Conservation (phyloP, 2,329 filamentous ascomycete genomes). For the Aspergillus nomiae region DNA sequence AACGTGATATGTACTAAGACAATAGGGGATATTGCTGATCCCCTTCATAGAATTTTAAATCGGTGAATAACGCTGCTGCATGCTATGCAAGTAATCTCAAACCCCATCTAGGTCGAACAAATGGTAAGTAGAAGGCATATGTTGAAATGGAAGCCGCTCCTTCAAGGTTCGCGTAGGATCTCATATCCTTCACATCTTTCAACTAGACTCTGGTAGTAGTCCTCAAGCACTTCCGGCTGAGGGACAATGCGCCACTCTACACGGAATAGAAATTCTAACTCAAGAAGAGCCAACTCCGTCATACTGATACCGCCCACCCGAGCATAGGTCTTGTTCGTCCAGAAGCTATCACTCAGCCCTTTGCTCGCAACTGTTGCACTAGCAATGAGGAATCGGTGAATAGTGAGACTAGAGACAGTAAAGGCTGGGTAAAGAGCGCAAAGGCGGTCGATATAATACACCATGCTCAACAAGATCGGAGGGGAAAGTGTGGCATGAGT, state of each 20-base stretch:
- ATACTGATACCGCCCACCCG: constrained; percentile 90
- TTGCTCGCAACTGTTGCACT: constrained; percentile 95
- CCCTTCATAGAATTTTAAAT: background rate
- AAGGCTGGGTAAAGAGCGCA: constrained; percentile 92
- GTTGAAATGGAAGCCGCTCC: background rate
- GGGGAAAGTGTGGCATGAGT: constrained; percentile 92
- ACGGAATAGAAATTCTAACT: constrained; percentile 88
- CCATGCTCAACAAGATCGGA: constrained; percentile 95
- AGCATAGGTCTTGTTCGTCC: constrained; percentile 97
- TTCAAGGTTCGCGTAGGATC: constrained; percentile 44
- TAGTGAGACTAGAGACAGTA: constrained; percentile 92
- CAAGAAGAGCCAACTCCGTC: constrained; percentile 83
- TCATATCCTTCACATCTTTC: constrained; percentile 64
- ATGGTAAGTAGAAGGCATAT: background rate
- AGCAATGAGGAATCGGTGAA: constrained; percentile 95
- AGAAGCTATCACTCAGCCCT: constrained; percentile 93
- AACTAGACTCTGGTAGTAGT: constrained; percentile 89
- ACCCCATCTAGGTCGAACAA: background rate
- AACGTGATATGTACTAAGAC: constrained; percentile 1
- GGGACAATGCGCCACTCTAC: constrained; percentile 98
- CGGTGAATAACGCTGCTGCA: background rate
- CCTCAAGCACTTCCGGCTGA: constrained; percentile 86
- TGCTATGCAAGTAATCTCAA: background rate
- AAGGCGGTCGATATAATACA: constrained; percentile 96
- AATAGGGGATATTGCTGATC: background rate